phyloP scores from a whole-genome alignment of 2,329 filamentous ascomycete species.

The Tolypocladium ovalisporum region DNA sequence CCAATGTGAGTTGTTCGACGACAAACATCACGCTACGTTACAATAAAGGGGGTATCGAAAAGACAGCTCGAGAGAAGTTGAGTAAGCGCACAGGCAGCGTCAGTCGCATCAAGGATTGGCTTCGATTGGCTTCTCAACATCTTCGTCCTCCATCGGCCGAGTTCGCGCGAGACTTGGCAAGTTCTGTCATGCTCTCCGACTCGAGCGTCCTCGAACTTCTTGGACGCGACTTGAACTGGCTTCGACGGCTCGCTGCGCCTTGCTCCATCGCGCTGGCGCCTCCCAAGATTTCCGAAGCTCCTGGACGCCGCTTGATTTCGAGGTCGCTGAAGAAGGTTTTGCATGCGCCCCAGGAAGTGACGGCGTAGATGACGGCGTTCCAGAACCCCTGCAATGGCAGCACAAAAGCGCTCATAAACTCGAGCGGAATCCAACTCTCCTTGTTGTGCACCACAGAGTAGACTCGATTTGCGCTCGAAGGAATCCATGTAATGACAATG shows the following conservation, averaged over 20 bases:
- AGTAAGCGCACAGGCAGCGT: background rate
- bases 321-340: constrained; percentile 33
- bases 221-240: constrained; percentile 19
- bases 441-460: constrained; percentile 53
- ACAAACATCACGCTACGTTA: background rate
- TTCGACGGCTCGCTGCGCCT: background rate
- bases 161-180: constrained; percentile 27
- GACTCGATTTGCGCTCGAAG: constrained; percentile 65
- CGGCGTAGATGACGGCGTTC: constrained; percentile 69
- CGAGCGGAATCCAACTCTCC: constrained; percentile 44
- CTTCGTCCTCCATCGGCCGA: constrained; percentile 19
- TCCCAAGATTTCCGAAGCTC: constrained; percentile 22
- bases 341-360: constrained; percentile 57
- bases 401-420: constrained; percentile 62
- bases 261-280: constrained; percentile 10
- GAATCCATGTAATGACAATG: constrained; percentile 65
- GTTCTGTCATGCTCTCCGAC: constrained; percentile 40
- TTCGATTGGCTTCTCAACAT: background rate
- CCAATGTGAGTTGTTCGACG: background rate
- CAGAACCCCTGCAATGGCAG: constrained; percentile 76
- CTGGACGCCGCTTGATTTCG: constrained; percentile 13
- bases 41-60: background rate
- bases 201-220: constrained; percentile 26
- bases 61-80: background rate
- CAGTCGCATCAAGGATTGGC: background rate